These are phyloP conservation scores for Microascus cirrosus DNA, from an alignment of 2,329 filamentous ascomycete genomes.

Conservation along the genomic window DNA sequence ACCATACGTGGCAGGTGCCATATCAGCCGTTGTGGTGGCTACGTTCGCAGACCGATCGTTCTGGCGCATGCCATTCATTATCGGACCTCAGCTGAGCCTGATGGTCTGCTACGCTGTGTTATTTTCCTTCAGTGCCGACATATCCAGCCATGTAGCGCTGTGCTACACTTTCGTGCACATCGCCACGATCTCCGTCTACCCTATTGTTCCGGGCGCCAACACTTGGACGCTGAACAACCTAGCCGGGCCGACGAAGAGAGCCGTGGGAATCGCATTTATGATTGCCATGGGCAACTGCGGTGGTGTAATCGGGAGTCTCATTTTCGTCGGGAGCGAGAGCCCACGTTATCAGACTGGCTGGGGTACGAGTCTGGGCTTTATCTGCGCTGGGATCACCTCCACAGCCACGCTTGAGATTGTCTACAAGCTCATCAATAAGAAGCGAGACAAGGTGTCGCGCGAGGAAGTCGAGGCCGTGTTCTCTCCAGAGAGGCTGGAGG, in stretches of 20 bases:
- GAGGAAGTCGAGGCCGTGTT: conserved; percentile 9
- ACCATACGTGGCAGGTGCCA: conserved; percentile 16
- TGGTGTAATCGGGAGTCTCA: conserved; percentile 14
- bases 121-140: conserved; percentile 14
- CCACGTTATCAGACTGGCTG: conserved; percentile 15
- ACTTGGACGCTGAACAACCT: conserved; percentile 25
- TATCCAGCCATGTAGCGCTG: conserved; percentile 28
- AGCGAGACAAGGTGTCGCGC: conserved; percentile 13
- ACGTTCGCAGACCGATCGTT: conserved; percentile 5
- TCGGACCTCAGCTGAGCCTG: conserved; percentile 1
- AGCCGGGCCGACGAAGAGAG: conserved; percentile 19
- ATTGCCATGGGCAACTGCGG: conserved; percentile 14
- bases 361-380: conserved; percentile 15
- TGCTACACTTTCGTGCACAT: conserved; percentile 26
- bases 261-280: conserved; percentile 21
- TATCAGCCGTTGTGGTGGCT: conserved; percentile 3
- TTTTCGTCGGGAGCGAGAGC: conserved; percentile 12
- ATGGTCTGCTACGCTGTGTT: conserved; percentile 11
- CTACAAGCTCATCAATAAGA: conserved; percentile 15
- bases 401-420: conserved; percentile 17
- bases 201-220: conserved; percentile 18
- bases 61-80: conserved; percentile 7
- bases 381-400: conserved; percentile 14
- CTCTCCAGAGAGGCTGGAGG: not conserved
- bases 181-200: conserved; percentile 25